Evolutionary conservation across 108 stramenopile species (phyloP), one percentile per base, ranked within the genome.

Genomic region (Cyclotella kingstonii): DNA sequence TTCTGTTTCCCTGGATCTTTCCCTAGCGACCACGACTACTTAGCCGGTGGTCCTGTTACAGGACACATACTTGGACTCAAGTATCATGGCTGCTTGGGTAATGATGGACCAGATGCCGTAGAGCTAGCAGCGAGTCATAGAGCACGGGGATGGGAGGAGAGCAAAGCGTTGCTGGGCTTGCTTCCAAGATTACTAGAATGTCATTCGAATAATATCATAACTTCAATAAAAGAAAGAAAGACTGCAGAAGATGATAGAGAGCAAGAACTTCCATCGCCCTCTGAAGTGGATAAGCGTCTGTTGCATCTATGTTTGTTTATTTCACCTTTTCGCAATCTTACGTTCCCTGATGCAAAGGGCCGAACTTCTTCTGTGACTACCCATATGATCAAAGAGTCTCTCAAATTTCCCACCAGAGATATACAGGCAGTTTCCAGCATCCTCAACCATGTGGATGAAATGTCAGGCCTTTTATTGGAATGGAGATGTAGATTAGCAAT

Each of bases 341-440:
- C 73, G 12, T 92, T 83, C 36, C 54, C 66, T 10, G 82, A 87
- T 47, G 73, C 70, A 8, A 84, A 85, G 52, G 73, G 70, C 12
- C 76, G 73, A 18, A 62, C 59, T 9, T 63, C 70, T 11, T 42
- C 55, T 23, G 81, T 89, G 4, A 75, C 74, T 2, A 47, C 81
- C 28, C 85, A 83, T 61, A 85, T 93, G 80, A 74, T 89, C 21
- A 83, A 83, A 49, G 87, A 93, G 42, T 61, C 82, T 12, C 73
- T 93, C 51, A 93, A 93, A 57, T 93, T 86, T 52, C 76, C 83
- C 35, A 80, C 82, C 52, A 80, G 76, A 22, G 88, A 93, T 49
- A 70, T 77, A 14, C 54, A 64, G 43, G 80, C 57, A 41, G 74
- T 89, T 21, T 40, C 57, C 5, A 68, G 54, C 22, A 56, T 89